Conservation (phyloP, 2,329 filamentous ascomycete species). For the Huntiella moniliformis region DNA sequence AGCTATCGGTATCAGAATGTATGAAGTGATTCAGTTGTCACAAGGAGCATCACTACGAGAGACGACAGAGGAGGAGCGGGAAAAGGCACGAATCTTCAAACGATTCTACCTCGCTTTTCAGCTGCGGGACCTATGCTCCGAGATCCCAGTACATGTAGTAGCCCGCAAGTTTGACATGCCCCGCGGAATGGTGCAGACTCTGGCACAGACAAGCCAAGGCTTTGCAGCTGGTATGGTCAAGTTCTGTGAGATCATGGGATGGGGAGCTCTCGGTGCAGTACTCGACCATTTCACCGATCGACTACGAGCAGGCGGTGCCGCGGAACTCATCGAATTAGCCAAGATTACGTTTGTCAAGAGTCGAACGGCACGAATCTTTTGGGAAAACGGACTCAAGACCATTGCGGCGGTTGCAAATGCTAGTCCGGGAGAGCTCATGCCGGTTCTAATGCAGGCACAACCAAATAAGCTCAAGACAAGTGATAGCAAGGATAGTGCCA, state of each 20-base stretch:
- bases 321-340: constrained; percentile 51
- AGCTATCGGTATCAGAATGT: constrained; percentile 50
- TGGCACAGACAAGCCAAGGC: constrained; percentile 57
- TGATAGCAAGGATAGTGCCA: constrained; percentile 30
- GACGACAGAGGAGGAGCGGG: constrained; percentile 38
- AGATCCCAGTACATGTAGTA: constrained; percentile 50
- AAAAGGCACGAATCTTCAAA: constrained; percentile 43
- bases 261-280: constrained; percentile 51
- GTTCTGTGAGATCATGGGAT: constrained; percentile 60
- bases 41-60: constrained; percentile 48
- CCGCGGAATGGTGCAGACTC: constrained; percentile 50
- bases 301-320: constrained; percentile 50
- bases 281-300: constrained; percentile 61
- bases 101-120: constrained; percentile 61
- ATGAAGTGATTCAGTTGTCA: constrained; percentile 48
- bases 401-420: constrained; percentile 51
- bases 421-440: constrained; percentile 46
- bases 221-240: constrained; percentile 66
- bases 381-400: constrained; percentile 57
- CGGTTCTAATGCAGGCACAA: constrained; percentile 55
- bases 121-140: constrained; percentile 61
- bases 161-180: constrained; percentile 52
- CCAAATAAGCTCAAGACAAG: constrained; percentile 43
- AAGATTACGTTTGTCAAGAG: constrained; percentile 61
- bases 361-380: constrained; percentile 53